phyloP scores from a whole-genome alignment of 306 rosid species.

The Citrullus mucosospermus region DNA sequence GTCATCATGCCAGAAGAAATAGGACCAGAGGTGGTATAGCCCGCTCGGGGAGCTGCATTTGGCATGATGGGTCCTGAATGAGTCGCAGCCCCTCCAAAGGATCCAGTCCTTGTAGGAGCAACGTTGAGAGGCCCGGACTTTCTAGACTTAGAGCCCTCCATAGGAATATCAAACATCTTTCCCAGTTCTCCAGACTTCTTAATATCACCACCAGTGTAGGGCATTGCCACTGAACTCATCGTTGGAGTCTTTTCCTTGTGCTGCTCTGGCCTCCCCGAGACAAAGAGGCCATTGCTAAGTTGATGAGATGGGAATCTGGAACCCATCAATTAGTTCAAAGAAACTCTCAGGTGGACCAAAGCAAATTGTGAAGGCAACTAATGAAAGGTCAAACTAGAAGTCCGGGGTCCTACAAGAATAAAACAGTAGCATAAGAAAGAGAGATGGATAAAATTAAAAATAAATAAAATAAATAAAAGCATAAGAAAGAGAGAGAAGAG shows the following conservation, averaged over 20 bases:
- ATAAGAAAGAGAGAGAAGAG: background rate
- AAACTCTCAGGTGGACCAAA: constrained; percentile 10
- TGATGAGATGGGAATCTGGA: constrained; percentile 99
- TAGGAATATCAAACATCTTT: constrained; percentile 93
- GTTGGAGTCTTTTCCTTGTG: constrained; percentile 91
- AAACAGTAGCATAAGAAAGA: background rate
- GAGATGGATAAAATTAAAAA: background rate
- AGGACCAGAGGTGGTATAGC: constrained; percentile 67
- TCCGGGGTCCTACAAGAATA: background rate
- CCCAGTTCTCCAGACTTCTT: constrained; percentile 92
- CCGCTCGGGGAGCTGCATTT: constrained; percentile 63
- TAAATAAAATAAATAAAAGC: background rate
- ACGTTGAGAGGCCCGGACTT: constrained; percentile 73
- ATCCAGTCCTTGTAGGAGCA: constrained; percentile 85
- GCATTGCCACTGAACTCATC: constrained; percentile 97
- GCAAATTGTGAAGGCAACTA: background rate
- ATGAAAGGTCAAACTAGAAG: background rate
- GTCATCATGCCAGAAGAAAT: constrained; percentile 53
- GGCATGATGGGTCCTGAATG: constrained; percentile 84
- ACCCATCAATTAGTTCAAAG: constrained; percentile 57
- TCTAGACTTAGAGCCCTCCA: constrained; percentile 83
- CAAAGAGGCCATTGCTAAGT: constrained; percentile 96
- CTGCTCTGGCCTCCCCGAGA: constrained; percentile 97
- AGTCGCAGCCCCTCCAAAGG: constrained; percentile 76
- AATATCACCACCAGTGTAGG: constrained; percentile 94